Percentiles rank a stretch among this genome's conserved stretches.
These are phyloP conservation scores for Pigoraptor vietnamica DNA, from an alignment of 78 protist species.

Conservation along the genomic window DNA sequence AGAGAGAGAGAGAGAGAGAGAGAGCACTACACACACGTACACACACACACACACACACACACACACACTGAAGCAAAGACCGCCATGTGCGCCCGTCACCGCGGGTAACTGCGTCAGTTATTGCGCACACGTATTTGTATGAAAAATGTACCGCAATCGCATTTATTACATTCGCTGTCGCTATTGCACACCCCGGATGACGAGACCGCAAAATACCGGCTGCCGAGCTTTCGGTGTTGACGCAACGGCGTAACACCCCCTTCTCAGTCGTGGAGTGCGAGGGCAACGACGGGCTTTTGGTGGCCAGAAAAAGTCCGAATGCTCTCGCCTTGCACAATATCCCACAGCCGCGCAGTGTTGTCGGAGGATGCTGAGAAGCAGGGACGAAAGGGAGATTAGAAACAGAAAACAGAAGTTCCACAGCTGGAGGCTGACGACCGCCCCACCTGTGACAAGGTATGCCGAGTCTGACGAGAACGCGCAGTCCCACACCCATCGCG, in stretches of 20 bases:
- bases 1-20: too few species aligned
- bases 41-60: too few species aligned
- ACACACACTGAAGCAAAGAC: too few species aligned
- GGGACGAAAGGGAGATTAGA: background rate
- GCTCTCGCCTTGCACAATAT: constrained; percentile 70
- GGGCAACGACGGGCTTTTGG: constrained; percentile 65
- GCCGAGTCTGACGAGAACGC: constrained; percentile 88
- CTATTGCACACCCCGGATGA: background rate
- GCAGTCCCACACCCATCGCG: constrained; percentile 97
- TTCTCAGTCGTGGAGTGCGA: constrained; percentile 76
- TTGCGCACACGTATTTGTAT: background rate
- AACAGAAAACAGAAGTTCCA: background rate
- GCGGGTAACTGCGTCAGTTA: too few species aligned
- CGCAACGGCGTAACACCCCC: too few species aligned
- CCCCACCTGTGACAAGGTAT: constrained; percentile 80
- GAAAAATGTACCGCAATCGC: background rate
- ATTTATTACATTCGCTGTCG: background rate
- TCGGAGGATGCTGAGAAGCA: constrained; percentile 73
- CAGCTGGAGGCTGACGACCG: too few species aligned
- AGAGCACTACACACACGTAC: too few species aligned
- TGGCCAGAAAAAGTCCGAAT: constrained; percentile 80
- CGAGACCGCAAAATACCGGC: too few species aligned
- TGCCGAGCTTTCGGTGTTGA: too few species aligned
- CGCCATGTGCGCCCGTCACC: too few species aligned
- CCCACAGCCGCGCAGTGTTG: constrained; percentile 85